A percentile compares a stretch with the other conserved stretches of the same genome.
Conservation (phyloP, 768 basidiomycete genomes). For the Lactarius indigo region DNA sequence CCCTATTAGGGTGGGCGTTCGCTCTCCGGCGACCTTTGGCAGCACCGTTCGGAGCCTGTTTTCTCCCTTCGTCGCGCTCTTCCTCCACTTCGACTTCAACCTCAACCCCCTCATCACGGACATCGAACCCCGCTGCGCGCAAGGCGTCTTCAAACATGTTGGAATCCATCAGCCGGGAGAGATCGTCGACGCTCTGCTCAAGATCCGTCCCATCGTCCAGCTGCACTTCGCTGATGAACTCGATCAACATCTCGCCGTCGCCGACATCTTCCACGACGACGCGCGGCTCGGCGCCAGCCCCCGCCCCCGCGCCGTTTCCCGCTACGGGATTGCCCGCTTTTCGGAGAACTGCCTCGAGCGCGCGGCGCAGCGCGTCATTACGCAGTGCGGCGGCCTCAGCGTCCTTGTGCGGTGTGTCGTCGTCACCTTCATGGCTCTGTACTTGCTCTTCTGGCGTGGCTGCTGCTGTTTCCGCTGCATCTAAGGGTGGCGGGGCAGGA, state of each 20-base stretch:
- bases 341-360: slow-evolving; percentile 21
- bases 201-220: slow-evolving; percentile 21
- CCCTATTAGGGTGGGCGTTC: slow-evolving; percentile 1
- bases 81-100: slow-evolving; percentile 27
- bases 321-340: not conserved
- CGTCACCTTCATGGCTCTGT: not conserved
- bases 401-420: not conserved
- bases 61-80: slow-evolving; percentile 28
- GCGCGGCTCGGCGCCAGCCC: slow-evolving; percentile 7
- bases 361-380: slow-evolving; percentile 16
- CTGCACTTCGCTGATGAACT: slow-evolving; percentile 24
- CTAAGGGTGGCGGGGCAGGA: slow-evolving; percentile 10
- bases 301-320: not conserved
- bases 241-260: slow-evolving; percentile 29
- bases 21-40: slow-evolving; percentile 17
- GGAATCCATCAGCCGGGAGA: slow-evolving; percentile 34
- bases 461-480: slow-evolving; percentile 5
- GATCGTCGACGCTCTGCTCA: slow-evolving; percentile 27
- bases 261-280: slow-evolving; percentile 26
- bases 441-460: not conserved
- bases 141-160: slow-evolving; percentile 44
- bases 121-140: slow-evolving; percentile 51
- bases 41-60: slow-evolving; percentile 3
- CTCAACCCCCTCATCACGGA: slow-evolving; percentile 36
- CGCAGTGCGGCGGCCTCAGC: not conserved